Evolutionary conservation across 1,284 basidiomycete species (phyloP).

Genomic region (Flammula alnicola): DNA sequence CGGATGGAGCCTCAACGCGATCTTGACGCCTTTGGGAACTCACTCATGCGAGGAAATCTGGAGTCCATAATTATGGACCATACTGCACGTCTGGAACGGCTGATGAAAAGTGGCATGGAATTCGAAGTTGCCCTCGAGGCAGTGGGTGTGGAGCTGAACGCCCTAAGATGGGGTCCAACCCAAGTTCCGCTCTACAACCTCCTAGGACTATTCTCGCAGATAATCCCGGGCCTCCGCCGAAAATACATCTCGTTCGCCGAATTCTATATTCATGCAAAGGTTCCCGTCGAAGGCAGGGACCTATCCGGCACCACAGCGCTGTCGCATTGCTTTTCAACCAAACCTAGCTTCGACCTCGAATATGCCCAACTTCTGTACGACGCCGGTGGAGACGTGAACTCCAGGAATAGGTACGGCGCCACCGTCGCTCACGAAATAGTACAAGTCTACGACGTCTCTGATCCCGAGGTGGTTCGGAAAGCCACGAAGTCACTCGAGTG

Average conservation of each 20-base stretch:
- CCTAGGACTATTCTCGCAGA: constrained; percentile 34
- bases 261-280: constrained; percentile 40
- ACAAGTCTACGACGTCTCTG: constrained; percentile 30
- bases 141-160: constrained; percentile 36
- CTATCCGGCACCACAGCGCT: constrained; percentile 46
- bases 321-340: constrained; percentile 44
- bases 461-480: constrained; percentile 28
- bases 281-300: constrained; percentile 43
- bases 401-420: constrained; percentile 43
- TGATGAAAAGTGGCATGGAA: constrained; percentile 3
- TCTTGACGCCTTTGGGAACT: constrained; percentile 37
- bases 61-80: constrained; percentile 34
- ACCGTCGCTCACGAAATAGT: constrained; percentile 45
- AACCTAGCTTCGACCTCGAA: constrained; percentile 45
- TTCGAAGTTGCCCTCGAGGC: constrained; percentile 9
- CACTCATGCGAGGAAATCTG: constrained; percentile 34
- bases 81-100: constrained; percentile 24
- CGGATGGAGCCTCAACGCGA: constrained; percentile 40
- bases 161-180: constrained; percentile 44
- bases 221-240: constrained; percentile 26
- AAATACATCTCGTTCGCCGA: constrained; percentile 36
- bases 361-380: constrained; percentile 46
- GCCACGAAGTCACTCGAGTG: constrained; percentile 37
- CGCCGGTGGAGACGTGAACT: constrained; percentile 45
- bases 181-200: constrained; percentile 43